phyloP scores from a whole-genome alignment of 2,329 filamentous ascomycete species.

The Fusarium sp. region DNA sequence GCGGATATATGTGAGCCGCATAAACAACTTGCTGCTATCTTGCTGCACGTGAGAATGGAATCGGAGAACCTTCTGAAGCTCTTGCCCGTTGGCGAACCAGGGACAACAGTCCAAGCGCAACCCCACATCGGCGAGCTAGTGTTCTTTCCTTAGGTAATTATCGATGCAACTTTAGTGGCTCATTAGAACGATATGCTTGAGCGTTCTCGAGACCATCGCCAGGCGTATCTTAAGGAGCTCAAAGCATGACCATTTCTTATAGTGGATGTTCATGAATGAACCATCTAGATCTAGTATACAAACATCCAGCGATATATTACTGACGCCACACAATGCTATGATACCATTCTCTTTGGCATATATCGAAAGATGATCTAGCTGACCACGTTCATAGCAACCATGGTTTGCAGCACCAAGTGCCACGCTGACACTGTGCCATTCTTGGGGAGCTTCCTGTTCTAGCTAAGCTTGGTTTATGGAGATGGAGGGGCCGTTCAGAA shows the following conservation, averaged over 20 bases:
- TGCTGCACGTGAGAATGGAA: constrained; percentile 22
- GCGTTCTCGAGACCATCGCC: background rate
- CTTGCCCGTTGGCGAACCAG: constrained; percentile 10
- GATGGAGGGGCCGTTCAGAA: constrained; percentile 23
- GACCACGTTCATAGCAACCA: constrained; percentile 9
- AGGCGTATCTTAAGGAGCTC: background rate
- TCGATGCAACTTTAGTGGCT: constrained; percentile 1
- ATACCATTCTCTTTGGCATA: constrained; percentile 17
- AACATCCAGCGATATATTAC: background rate
- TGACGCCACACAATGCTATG: constrained; percentile 32
- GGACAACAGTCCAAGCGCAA: constrained; percentile 32
- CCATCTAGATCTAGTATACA: background rate
- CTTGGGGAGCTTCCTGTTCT: constrained; percentile 43
- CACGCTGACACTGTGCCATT: constrained; percentile 40
- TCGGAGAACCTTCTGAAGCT: constrained; percentile 4
- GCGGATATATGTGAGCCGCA: background rate
- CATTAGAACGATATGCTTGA: constrained; percentile 16
- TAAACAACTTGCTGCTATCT: background rate
- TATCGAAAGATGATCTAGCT: constrained; percentile 7
- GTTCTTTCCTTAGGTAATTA: constrained; percentile 26
- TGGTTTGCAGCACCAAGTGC: constrained; percentile 3
- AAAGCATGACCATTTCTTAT: background rate
- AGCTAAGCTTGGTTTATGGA: constrained; percentile 28
- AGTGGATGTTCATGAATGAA: background rate
- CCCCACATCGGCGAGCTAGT: constrained; percentile 17